Evolutionary conservation across 176 grass and related monocot genomes (phyloP), one percentile per base, ranked within the genome.

Genomic region (Chrysopogon serrulatus): DNA sequence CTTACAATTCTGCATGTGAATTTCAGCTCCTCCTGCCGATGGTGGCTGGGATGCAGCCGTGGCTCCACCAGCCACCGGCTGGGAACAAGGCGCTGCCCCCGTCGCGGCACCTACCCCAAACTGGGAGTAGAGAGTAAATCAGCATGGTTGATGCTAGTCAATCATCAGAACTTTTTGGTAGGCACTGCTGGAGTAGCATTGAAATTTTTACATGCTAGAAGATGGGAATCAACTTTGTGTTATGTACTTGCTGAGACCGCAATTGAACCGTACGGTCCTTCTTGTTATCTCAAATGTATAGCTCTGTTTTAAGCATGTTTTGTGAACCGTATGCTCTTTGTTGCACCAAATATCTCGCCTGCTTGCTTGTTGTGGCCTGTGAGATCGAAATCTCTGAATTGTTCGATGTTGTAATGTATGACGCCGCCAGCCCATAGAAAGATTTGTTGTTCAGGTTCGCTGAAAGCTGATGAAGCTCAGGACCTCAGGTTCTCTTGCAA

Each of bases 31-130:
- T n/a, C 68, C 67, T 0, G 86, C 75, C n/a, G 87, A 74, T 2
- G 86, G 84, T 67, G 92, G 73, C 48, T 91, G 92, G 92, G 92
- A 94, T 40, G 24, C 48, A 0, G 88, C 77, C 15, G 33, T 76
- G 2, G 71, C 92, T 10, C 77, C 91, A n/a, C 65, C 85, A 11
- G 13, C 90, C 19, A 27, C 92, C 19, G 89, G 86, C 41, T 94
- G 92, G 88, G 92, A 91, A 68, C 71, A 85, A 66, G 65, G 76
- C 7, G 79, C 74, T 0, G 83, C 75, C 30, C 72, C 86, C 0
- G 68, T 21, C 0, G 5, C 60, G 2, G 44, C 80, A 49, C 30
- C 88, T 27, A 78, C 83, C 43, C 83, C 66, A 0, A 73, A 85
- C 83, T 94, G 88, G 92, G 71, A 74, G 31, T 91, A 80, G 74